phyloP scores from a whole-genome alignment of 2,329 filamentous ascomycete species.

The Orbilia quercus region DNA sequence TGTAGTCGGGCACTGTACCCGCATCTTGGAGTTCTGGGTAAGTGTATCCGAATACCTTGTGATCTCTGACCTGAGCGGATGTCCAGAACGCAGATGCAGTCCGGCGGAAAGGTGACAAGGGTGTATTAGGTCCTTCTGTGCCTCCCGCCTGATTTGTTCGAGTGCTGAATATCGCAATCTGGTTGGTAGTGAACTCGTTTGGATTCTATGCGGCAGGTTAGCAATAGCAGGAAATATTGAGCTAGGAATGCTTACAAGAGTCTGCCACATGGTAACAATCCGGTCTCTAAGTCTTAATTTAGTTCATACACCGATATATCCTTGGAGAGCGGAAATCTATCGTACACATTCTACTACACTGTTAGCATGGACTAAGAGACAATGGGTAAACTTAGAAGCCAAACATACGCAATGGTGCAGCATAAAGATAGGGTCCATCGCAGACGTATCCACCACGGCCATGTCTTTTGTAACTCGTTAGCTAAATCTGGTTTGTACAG shows the following conservation, averaged over 20 bases:
- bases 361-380: neutral
- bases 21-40: slow-evolving; percentile 40
- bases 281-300: slow-evolving; percentile 24
- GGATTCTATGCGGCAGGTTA: slow-evolving; percentile 22
- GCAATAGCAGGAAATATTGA: neutral
- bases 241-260: slow-evolving; percentile 23
- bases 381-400: neutral
- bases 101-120: slow-evolving; percentile 26
- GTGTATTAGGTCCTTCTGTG: slow-evolving; percentile 12
- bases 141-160: slow-evolving; percentile 22
- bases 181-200: slow-evolving; percentile 14
- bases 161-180: slow-evolving; percentile 29
- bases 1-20: slow-evolving; percentile 14
- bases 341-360: slow-evolving; percentile 44
- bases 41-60: slow-evolving; percentile 25
- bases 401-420: slow-evolving; percentile 48
- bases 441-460: slow-evolving; percentile 39
- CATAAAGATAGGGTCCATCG: slow-evolving; percentile 38
- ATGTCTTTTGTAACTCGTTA: slow-evolving; percentile 42
- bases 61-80: slow-evolving; percentile 20
- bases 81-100: slow-evolving; percentile 31
- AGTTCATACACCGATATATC: neutral
- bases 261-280: slow-evolving; percentile 44
- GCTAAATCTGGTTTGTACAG: neutral
- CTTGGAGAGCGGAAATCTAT: neutral